Conservation (phyloP, 768 basidiomycete species). For the Xerocomus brunneocitrinus region DNA sequence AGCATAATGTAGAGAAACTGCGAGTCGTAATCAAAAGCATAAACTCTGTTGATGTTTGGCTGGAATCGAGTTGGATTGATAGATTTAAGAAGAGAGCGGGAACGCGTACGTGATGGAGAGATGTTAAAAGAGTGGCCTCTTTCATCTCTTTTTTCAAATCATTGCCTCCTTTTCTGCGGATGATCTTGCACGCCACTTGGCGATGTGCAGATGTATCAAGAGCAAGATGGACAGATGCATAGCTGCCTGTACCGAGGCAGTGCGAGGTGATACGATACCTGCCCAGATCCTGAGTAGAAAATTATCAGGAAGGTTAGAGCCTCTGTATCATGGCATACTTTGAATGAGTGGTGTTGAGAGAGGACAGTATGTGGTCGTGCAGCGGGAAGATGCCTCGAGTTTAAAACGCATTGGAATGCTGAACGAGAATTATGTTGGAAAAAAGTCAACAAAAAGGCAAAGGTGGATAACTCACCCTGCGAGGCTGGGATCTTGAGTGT, state of each 20-base stretch:
- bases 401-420: constrained; percentile 67
- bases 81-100: neutral
- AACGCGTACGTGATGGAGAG: constrained; percentile 59
- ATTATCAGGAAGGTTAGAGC: neutral
- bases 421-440: neutral
- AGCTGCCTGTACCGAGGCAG: constrained; percentile 75
- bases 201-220: constrained; percentile 57
- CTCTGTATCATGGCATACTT: constrained; percentile 34
- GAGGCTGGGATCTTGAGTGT: constrained; percentile 62
- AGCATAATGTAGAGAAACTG: constrained; percentile 80
- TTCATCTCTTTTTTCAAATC: constrained; percentile 57
- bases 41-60: constrained; percentile 81
- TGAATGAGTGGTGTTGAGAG: constrained; percentile 48
- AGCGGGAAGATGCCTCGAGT: constrained; percentile 46
- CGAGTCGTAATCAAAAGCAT: constrained; percentile 59
- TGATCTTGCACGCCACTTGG: constrained; percentile 84
- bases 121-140: constrained; percentile 70
- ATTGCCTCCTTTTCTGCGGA: constrained; percentile 51
- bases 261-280: constrained; percentile 72
- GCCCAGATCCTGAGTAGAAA: constrained; percentile 48
- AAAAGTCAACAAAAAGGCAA: neutral
- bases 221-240: constrained; percentile 78
- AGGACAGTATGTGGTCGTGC: constrained; percentile 59
- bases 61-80: constrained; percentile 23
- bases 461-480: constrained; percentile 39